Conservation (phyloP, 2,329 filamentous ascomycete genomes). For the Bipolaris bicolor region DNA sequence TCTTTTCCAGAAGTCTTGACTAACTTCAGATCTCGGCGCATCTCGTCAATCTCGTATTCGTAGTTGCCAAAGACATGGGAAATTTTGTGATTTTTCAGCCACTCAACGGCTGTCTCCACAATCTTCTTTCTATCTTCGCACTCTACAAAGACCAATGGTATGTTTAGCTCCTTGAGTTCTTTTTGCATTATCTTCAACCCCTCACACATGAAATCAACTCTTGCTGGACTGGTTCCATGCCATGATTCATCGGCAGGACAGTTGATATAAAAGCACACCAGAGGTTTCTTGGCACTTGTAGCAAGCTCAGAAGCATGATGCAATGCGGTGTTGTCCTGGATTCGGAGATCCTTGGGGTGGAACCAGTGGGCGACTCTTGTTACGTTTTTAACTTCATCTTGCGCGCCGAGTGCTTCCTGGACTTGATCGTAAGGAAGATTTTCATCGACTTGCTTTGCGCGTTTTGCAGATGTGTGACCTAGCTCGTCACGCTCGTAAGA, state of each 20-base stretch:
- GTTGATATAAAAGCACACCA: slow-evolving; percentile 56
- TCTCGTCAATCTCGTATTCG: slow-evolving; percentile 56
- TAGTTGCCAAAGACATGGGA: slow-evolving; percentile 58
- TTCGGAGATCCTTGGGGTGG: slow-evolving; percentile 58
- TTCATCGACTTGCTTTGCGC: slow-evolving; percentile 57
- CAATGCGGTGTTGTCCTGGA: slow-evolving; percentile 58
- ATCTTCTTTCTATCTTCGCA: slow-evolving; percentile 53
- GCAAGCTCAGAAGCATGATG: slow-evolving; percentile 56
- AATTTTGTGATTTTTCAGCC: slow-evolving; percentile 53
- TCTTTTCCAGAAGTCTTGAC: slow-evolving; percentile 46
- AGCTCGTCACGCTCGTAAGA: slow-evolving; percentile 43
- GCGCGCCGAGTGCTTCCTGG: slow-evolving; percentile 48
- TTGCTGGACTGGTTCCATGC: slow-evolving; percentile 58
- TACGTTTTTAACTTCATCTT: slow-evolving; percentile 47
- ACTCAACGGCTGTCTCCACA: slow-evolving; percentile 50
- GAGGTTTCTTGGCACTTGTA: slow-evolving; percentile 50
- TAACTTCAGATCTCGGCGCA: slow-evolving; percentile 54
- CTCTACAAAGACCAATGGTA: slow-evolving; percentile 56
- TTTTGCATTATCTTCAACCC: slow-evolving; percentile 53
- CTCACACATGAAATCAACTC: slow-evolving; percentile 57
- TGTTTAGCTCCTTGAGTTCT: slow-evolving; percentile 55
- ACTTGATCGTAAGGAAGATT: slow-evolving; percentile 54
- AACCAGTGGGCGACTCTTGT: slow-evolving; percentile 59
- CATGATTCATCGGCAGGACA: slow-evolving; percentile 57
- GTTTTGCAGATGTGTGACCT: slow-evolving; percentile 55